Conservation (phyloP, 352 stramenopile genomes). For the Blastocystis sp. region DNA sequence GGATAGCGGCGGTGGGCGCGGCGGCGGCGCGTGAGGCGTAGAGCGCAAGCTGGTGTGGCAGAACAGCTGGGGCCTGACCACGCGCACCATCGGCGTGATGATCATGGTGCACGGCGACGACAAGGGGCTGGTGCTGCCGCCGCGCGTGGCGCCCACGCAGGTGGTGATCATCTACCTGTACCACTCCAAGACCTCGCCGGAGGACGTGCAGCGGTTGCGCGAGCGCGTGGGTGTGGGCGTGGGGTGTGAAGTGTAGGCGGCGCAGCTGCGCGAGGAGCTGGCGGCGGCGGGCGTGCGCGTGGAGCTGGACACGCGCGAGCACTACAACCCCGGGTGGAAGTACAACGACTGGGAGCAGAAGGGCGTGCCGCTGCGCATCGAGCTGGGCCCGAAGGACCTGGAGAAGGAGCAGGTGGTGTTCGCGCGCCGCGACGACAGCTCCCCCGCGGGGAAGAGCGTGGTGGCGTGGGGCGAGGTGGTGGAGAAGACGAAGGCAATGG, state of each 20-base stretch:
- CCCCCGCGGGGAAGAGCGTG: conserved; percentile 72
- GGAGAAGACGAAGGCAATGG: conserved; percentile 6
- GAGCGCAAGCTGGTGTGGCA: conserved; percentile 85
- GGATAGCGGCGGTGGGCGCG: conserved; percentile 75
- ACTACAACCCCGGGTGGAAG: conserved; percentile 92
- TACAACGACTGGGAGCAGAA: conserved; percentile 99
- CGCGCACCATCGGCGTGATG: conserved; percentile 95
- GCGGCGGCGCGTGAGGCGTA: conserved; percentile 75
- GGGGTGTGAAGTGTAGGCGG: conserved; percentile 71
- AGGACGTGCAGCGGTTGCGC: conserved; percentile 56
- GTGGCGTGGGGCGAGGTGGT: conserved; percentile 70
- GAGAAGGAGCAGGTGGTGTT: conserved; percentile 86
- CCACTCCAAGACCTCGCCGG: conserved; percentile 42
- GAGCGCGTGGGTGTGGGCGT: conserved; percentile 5
- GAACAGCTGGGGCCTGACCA: conserved; percentile 97
- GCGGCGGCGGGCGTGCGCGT: conserved; percentile 81
- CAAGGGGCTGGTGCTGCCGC: conserved; percentile 95
- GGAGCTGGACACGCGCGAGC: conserved; percentile 88
- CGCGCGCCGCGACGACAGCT: conserved; percentile 86
- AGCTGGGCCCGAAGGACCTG: conserved; percentile 93
- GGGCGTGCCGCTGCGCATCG: conserved; percentile 93
- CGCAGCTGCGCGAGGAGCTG: conserved; percentile 73
- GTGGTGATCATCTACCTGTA: conserved; percentile 88
- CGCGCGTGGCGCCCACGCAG: conserved; percentile 90
- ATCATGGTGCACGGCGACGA: conserved; percentile 99